Evolutionary conservation across 805 yeast genomes (phyloP), one percentile per base, ranked within the genome.

Genomic region (Ogataea pini): DNA sequence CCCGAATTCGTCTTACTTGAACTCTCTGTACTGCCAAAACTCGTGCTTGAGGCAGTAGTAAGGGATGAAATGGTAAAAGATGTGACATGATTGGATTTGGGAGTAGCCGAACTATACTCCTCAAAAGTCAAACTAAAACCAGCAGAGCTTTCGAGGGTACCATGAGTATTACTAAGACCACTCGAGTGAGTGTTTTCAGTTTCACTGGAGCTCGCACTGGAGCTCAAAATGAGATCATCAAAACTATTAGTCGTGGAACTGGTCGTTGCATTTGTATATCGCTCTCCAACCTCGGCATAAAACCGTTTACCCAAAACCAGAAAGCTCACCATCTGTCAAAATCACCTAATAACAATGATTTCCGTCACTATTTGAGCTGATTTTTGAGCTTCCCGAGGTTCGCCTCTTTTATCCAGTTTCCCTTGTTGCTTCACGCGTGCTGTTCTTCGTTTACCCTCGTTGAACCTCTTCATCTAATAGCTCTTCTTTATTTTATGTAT

Each of bases 231-330:
- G n/a, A n/a, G n/a, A n/a, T n/a, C n/a, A n/a, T n/a, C n/a, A n/a
- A n/a, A n/a, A n/a, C n/a, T 12, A 10, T 14, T 22, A 3, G 37
- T 17, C n/a, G 16, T 6, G 5, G 13, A 34, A 12, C 22, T 36
- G 10, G 32, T 6, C 7, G 56, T 47, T 7, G 42, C 42, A 34
- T 55, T 55, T 6, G 44, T 17, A 33, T 55, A 55, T 10, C 50
- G 18, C 17, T 31, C 51, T 3, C 37, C 46, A 5, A 44, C 27
- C 22, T 44, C 44, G n/a, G 44, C 28, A 36, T 50, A 40, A 27
- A 47, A 19, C 24, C 57, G 49, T 44, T 36, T 47, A 13, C 49
- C 49, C 7, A 50, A 34, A 28, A 46, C 50, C 13, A 48, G 34
- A 13, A 53, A 36, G 24, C 36, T 46, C 37, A 49, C 55, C 55